Evolutionary conservation across 805 yeast species (phyloP), one percentile per base, ranked within the genome.

Genomic region (Candida saitoana): DNA sequence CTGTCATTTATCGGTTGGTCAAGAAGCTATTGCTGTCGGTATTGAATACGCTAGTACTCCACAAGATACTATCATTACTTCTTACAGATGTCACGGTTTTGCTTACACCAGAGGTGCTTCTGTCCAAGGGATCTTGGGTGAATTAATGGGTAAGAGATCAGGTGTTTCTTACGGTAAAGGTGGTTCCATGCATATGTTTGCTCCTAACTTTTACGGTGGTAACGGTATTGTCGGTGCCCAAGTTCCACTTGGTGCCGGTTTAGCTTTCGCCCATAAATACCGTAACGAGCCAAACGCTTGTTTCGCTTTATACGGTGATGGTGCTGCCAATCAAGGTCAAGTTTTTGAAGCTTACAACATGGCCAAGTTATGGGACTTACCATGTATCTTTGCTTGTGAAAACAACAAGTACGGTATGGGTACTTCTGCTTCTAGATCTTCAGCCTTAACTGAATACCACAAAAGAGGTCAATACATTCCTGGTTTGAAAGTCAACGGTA

Each of bases 331-430:
- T 77, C 99, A 93, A 75, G 99, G 99, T 66, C 99, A 93, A 76
- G 97, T 90, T 48, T 93, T 93, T 57, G 99, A 93, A 76, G 67
- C 97, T 40, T 93, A 77, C 79, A 93, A 93, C 82, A 93, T 93
- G 98, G 99, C 99, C 62, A 93, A 93, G 74, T 80, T 93, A 65
- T 93, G 96, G 96, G 82, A 90, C 71, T 78, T 93, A 62, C 99
- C 99, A 54, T 84, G 87, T 63, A 72, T 93, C 50, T 93, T 88
- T 63, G 88, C 93, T 49, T 93, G 99, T 78, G 99, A 93, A 74
- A 93, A 93, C 80, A 93, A 93, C 83, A 93, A 89, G 75, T 93
- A 93, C 69, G 99, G 99, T 79, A 93, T 93, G 99, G 99, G 99
- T 75, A 93, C 99, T 41, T 73, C 99, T 50, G 98, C 98, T 42